A percentile compares a stretch with the other conserved stretches of the same genome.
phyloP scores from a whole-genome alignment of 345 rosid species.

The Schrenkiella parvula region DNA sequence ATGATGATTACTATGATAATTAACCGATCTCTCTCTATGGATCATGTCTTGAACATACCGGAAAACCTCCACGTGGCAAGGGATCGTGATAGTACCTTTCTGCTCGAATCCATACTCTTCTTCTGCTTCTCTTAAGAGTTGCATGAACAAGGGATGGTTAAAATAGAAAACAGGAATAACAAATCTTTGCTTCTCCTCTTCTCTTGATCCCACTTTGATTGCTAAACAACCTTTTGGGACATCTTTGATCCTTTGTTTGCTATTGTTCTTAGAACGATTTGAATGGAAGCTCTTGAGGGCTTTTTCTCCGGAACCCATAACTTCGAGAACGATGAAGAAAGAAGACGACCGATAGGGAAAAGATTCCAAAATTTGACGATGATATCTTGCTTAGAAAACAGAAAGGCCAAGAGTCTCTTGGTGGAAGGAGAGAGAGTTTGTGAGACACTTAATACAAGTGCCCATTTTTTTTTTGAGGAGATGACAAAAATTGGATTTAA shows the following conservation, averaged over 20 bases:
- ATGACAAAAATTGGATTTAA: constrained; percentile 11
- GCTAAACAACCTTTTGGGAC: constrained; percentile 63
- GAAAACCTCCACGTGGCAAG: constrained; percentile 58
- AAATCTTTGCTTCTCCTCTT: constrained; percentile 46
- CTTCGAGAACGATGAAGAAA: neutral
- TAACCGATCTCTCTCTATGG: constrained; percentile 44
- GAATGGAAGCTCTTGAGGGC: constrained; percentile 1
- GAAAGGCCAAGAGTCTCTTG: constrained; percentile 39
- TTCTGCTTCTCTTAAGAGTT: constrained; percentile 51
- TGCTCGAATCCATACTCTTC: constrained; percentile 63
- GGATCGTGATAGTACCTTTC: constrained; percentile 60
- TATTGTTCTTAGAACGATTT: constrained; percentile 15
- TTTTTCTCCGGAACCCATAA: constrained; percentile 31
- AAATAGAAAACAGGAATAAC: constrained; percentile 52
- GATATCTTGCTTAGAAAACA: constrained; percentile 8
- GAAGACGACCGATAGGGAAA: neutral
- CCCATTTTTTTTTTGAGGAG: constrained; percentile 25
- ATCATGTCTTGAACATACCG: constrained; percentile 47
- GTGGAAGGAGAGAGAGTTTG: constrained; percentile 25
- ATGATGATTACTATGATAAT: constrained; percentile 35
- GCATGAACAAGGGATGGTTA: constrained; percentile 58
- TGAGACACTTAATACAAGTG: constrained; percentile 29
- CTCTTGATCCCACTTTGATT: constrained; percentile 47
- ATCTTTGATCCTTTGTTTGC: constrained; percentile 35
- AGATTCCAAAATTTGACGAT: neutral